Percentiles rank a stretch among this genome's conserved stretches.
Evolutionary conservation across 352 stramenopile species (phyloP).

Genomic region (Pythium aristosporum): DNA sequence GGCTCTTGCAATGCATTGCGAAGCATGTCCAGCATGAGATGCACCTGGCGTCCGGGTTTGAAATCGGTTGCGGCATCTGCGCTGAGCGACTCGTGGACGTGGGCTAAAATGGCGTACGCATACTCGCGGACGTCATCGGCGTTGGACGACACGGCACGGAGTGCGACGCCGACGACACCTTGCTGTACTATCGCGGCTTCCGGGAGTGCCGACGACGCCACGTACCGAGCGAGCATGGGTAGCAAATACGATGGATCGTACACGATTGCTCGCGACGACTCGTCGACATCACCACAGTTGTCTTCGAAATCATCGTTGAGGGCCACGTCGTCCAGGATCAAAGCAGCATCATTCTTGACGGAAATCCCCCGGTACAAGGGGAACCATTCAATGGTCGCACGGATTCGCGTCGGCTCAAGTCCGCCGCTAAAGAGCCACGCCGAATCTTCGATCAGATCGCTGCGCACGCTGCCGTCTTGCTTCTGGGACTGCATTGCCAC

Average conservation of each 20-base stretch:
- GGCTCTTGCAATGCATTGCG: constrained; percentile 54
- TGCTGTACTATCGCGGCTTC: constrained; percentile 64
- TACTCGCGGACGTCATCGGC: constrained; percentile 53
- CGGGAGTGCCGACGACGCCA: constrained; percentile 66
- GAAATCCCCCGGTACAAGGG: constrained; percentile 41
- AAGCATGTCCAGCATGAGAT: constrained; percentile 79
- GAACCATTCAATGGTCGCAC: constrained; percentile 70
- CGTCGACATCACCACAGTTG: constrained; percentile 17
- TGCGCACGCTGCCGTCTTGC: constrained; percentile 25
- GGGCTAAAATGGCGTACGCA: constrained; percentile 72
- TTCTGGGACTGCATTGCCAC: constrained; percentile 25
- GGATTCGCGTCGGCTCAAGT: constrained; percentile 60
- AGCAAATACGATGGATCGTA: constrained; percentile 82
- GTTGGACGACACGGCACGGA: constrained; percentile 73
- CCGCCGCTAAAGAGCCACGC: constrained; percentile 65
- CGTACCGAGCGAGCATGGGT: constrained; percentile 73
- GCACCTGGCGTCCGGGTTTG: constrained; percentile 71
- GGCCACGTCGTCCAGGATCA: constrained; percentile 24
- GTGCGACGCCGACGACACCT: constrained; percentile 61
- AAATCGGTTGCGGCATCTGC: constrained; percentile 56
- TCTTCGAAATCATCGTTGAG: constrained; percentile 19
- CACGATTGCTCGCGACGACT: constrained; percentile 16
- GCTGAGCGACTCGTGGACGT: constrained; percentile 70
- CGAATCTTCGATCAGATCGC: constrained; percentile 64
- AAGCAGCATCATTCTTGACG: constrained; percentile 29